Evolutionary conservation across 768 basidiomycete genomes (phyloP).

Genomic region (Mycena rosella): DNA sequence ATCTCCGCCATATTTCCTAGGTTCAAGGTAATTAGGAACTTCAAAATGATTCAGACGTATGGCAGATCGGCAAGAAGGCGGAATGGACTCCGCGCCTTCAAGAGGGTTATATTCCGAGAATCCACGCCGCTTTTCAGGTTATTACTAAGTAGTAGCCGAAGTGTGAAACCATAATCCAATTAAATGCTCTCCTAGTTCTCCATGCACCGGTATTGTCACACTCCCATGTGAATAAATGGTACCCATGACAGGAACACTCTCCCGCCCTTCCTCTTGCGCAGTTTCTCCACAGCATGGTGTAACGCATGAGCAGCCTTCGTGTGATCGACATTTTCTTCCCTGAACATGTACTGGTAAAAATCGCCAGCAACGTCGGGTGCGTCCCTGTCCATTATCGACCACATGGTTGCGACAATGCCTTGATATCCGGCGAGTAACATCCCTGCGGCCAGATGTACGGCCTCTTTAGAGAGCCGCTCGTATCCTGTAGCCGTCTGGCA

Average conservation of each 20-base stretch:
- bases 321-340: background rate
- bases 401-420: slow-evolving; percentile 49
- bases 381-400: slow-evolving; percentile 46
- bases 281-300: slow-evolving; percentile 13
- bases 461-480: slow-evolving; percentile 13
- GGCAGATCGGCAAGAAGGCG: too few species aligned
- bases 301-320: slow-evolving; percentile 20
- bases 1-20: too few species aligned
- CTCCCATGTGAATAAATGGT: slow-evolving; percentile 15
- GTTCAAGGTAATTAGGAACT: too few species aligned
- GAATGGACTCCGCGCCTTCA: too few species aligned
- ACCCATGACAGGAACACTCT: slow-evolving; percentile 8
- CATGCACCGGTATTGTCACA: too few species aligned
- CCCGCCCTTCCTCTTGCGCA: slow-evolving; percentile 1
- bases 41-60: too few species aligned
- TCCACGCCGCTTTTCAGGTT: too few species aligned
- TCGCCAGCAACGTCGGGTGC: slow-evolving; percentile 43
- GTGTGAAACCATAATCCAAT: too few species aligned
- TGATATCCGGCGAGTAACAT: slow-evolving; percentile 42
- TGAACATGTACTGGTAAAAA: slow-evolving; percentile 38
- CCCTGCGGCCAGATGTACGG: slow-evolving; percentile 47
- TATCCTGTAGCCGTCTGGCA: slow-evolving; percentile 50
- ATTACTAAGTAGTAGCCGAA: too few species aligned
- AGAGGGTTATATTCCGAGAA: too few species aligned
- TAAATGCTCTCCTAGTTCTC: too few species aligned